phyloP scores from a whole-genome alignment of 371 early-diverging fungal genomes.

The Parasitella parasitica region DNA sequence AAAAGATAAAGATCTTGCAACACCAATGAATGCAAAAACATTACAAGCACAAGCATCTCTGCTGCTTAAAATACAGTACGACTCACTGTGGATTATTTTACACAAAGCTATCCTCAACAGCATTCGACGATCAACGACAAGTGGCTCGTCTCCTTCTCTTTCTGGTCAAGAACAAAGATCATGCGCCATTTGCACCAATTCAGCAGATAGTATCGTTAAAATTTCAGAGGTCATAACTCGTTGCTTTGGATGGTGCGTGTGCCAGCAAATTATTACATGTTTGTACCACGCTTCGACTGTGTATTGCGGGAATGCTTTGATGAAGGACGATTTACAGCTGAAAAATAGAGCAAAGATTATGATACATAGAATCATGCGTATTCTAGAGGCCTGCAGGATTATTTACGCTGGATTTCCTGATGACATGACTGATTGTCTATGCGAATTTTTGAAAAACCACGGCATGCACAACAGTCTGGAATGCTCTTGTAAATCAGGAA shows the following conservation, averaged over 20 bases:
- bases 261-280: constrained; percentile 29
- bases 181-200: constrained; percentile 17
- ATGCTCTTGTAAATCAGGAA: constrained; percentile 3
- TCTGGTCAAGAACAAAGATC: constrained; percentile 14
- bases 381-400: constrained; percentile 12
- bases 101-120: constrained; percentile 28
- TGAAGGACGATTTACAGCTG: constrained; percentile 2
- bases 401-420: constrained; percentile 38
- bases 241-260: constrained; percentile 39
- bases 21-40: constrained; percentile 9
- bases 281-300: constrained; percentile 40
- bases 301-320: constrained; percentile 29
- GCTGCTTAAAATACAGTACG: constrained; percentile 32
- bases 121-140: not conserved
- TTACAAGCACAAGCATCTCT: constrained; percentile 24
- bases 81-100: constrained; percentile 30
- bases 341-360: constrained; percentile 16
- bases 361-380: constrained; percentile 28
- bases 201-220: constrained; percentile 27
- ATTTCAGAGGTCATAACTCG: constrained; percentile 25
- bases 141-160: not conserved
- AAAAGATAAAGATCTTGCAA: not conserved
- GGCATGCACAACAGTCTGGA: constrained; percentile 18
- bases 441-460: constrained; percentile 28
- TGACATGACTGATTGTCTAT: constrained; percentile 28